phyloP scores from a whole-genome alignment of 352 stramenopile species.

The Globisporangium cederbergense region DNA sequence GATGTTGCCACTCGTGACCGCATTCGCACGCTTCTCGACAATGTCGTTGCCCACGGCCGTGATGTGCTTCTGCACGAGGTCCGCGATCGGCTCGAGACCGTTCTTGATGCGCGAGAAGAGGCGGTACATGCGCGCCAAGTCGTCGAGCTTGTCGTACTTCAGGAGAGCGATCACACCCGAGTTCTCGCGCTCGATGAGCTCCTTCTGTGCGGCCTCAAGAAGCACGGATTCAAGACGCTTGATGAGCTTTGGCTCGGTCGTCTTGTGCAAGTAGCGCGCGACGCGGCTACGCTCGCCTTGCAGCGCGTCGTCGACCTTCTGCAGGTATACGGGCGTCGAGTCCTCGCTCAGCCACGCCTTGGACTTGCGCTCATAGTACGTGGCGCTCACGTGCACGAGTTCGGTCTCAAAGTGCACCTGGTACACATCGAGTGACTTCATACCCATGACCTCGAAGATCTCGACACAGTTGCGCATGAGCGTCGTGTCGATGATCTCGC shows the following conservation, averaged over 20 bases:
- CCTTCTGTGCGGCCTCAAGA: conserved; percentile 92
- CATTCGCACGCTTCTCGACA: conserved; percentile 80
- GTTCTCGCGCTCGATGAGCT: conserved; percentile 98
- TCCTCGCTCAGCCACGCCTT: conserved; percentile 97
- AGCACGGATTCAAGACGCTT: conserved; percentile 93
- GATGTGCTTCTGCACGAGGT: conserved; percentile 96
- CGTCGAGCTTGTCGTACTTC: conserved; percentile 96
- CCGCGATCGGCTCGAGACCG: conserved; percentile 95
- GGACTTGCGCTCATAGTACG: conserved; percentile 96
- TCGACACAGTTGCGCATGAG: conserved; percentile 97
- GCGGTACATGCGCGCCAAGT: conserved; percentile 97
- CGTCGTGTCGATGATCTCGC: conserved; percentile 96
- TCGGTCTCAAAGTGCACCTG: conserved; percentile 93
- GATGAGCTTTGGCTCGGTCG: conserved; percentile 95
- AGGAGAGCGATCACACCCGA: conserved; percentile 94
- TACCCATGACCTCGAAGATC: conserved; percentile 98
- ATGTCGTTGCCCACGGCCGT: conserved; percentile 85
- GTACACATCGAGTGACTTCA: conserved; percentile 96
- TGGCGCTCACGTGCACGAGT: conserved; percentile 89
- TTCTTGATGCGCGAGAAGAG: conserved; percentile 96
- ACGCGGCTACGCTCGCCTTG: conserved; percentile 87
- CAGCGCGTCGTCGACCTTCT: conserved; percentile 90
- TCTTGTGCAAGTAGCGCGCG: conserved; percentile 94
- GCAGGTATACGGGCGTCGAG: conserved; percentile 97
- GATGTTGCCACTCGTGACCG: conserved; percentile 90